Conservation (phyloP, 2,329 filamentous ascomycete species). For the Blumeriella jaapii region DNA sequence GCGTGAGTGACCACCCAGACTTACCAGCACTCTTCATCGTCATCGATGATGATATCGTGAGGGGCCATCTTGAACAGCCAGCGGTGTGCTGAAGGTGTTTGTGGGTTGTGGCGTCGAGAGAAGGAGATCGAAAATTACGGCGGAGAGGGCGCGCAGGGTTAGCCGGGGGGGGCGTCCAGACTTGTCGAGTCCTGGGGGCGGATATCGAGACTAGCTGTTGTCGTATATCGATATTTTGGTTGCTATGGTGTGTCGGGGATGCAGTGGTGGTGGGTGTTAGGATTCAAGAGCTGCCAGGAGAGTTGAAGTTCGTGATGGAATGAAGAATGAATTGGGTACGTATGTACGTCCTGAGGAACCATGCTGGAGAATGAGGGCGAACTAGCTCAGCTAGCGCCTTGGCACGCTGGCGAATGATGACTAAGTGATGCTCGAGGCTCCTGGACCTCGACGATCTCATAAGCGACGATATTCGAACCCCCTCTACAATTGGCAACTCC, state of each 20-base stretch:
- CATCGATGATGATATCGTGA: slow-evolving; percentile 58
- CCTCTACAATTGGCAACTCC: slow-evolving; percentile 28
- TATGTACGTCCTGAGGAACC: too few relatives aligned
- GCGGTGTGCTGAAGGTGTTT: slow-evolving; percentile 8
- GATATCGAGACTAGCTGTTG: slow-evolving; percentile 1
- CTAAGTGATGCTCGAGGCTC: too few relatives aligned
- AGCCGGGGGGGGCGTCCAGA: slow-evolving; percentile 17
- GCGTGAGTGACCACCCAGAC: slow-evolving; percentile 5
- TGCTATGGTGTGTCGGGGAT: too few relatives aligned
- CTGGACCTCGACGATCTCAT: not conserved
- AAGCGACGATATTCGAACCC: too few relatives aligned
- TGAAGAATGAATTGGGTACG: too few relatives aligned
- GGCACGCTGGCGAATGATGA: too few relatives aligned
- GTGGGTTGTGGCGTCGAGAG: slow-evolving; percentile 8
- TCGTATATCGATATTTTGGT: not conserved
- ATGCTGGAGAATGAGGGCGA: too few relatives aligned
- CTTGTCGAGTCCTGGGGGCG: not conserved
- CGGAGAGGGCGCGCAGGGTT: slow-evolving; percentile 7
- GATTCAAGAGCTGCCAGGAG: not conserved
- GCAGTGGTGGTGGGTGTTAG: too few relatives aligned
- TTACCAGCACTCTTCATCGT: slow-evolving; percentile 60
- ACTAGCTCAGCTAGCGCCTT: too few relatives aligned
- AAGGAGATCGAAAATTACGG: slow-evolving; percentile 7
- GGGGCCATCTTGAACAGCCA: slow-evolving; percentile 42
- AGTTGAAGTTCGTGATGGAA: not conserved